A percentile compares a stretch with the other conserved stretches of the same genome.
Evolutionary conservation across 2,329 filamentous ascomycete genomes (phyloP).

Genomic region (Neopestalotiopsis sp.): DNA sequence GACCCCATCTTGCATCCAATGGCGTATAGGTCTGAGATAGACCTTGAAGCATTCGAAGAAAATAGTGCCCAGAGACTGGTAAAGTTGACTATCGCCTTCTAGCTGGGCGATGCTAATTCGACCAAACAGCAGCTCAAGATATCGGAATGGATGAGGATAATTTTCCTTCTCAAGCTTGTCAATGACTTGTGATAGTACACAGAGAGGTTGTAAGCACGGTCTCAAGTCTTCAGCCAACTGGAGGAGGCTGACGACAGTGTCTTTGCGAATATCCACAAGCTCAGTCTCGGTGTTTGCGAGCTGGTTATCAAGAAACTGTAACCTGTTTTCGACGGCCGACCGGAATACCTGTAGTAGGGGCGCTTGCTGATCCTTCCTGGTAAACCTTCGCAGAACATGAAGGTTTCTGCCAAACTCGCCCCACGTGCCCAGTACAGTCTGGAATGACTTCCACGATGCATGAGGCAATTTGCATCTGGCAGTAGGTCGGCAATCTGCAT

Average conservation of each 20-base stretch:
- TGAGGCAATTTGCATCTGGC: slow-evolving; percentile 51
- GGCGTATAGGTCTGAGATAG: slow-evolving; percentile 78
- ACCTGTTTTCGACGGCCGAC: slow-evolving; percentile 60
- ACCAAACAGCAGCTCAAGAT: slow-evolving; percentile 79
- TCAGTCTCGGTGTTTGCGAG: slow-evolving; percentile 65
- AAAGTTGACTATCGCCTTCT: slow-evolving; percentile 65
- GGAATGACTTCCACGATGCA: slow-evolving; percentile 55
- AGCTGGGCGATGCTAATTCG: slow-evolving; percentile 73
- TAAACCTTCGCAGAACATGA: slow-evolving; percentile 50
- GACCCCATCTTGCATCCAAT: slow-evolving; percentile 84
- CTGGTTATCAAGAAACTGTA: slow-evolving; percentile 62
- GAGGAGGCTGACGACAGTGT: slow-evolving; percentile 70
- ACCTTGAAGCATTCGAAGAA: slow-evolving; percentile 84
- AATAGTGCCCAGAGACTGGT: slow-evolving; percentile 66
- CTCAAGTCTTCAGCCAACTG: slow-evolving; percentile 63
- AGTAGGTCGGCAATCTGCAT: slow-evolving; percentile 42
- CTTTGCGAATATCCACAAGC: slow-evolving; percentile 58
- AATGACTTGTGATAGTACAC: slow-evolving; percentile 66
- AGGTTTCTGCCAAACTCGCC: slow-evolving; percentile 53
- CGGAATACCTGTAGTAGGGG: slow-evolving; percentile 75
- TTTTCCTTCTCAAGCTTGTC: slow-evolving; percentile 56
- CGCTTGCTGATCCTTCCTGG: slow-evolving; percentile 48
- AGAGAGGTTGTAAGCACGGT: slow-evolving; percentile 57
- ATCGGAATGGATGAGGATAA: slow-evolving; percentile 65
- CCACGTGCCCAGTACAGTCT: slow-evolving; percentile 51